These are phyloP conservation scores for Candida khao-thaluensis DNA, from an alignment of 805 yeast species.

Conservation along the genomic window DNA sequence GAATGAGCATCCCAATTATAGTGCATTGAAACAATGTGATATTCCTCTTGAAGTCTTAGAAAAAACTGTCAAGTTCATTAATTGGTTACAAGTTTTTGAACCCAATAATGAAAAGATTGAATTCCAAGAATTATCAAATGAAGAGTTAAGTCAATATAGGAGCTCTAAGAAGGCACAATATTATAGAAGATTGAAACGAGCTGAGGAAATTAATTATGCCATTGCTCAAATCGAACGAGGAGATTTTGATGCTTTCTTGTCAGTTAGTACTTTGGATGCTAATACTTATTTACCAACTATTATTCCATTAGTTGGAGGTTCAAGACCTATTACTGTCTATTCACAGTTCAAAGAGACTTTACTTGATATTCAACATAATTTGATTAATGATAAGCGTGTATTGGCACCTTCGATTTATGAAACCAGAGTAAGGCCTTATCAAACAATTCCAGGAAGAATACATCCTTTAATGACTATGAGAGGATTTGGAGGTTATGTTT, in stretches of 20 bases:
- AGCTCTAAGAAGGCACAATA: slow-evolving; percentile 65
- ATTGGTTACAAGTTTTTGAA: slow-evolving; percentile 76
- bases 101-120: slow-evolving; percentile 62
- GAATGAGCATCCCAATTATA: slow-evolving; percentile 86
- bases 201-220: slow-evolving; percentile 47
- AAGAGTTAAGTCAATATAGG: slow-evolving; percentile 54
- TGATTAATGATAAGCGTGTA: slow-evolving; percentile 64
- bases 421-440: slow-evolving; percentile 80
- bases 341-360: slow-evolving; percentile 78
- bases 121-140: slow-evolving; percentile 47
- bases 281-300: slow-evolving; percentile 62
- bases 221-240: slow-evolving; percentile 50
- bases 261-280: slow-evolving; percentile 70
- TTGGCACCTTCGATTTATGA: slow-evolving; percentile 83
- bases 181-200: slow-evolving; percentile 60
- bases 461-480: slow-evolving; percentile 95
- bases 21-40: slow-evolving; percentile 66
- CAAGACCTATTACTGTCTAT: slow-evolving; percentile 83
- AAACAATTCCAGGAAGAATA: slow-evolving; percentile 88
- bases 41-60: slow-evolving; percentile 52
- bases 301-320: slow-evolving; percentile 70
- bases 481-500: slow-evolving; percentile 87
- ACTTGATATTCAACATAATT: slow-evolving; percentile 68
- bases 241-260: slow-evolving; percentile 72
- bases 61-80: slow-evolving; percentile 64